Conservation (phyloP, 1,284 basidiomycete species). For the Trametes hirsuta region DNA sequence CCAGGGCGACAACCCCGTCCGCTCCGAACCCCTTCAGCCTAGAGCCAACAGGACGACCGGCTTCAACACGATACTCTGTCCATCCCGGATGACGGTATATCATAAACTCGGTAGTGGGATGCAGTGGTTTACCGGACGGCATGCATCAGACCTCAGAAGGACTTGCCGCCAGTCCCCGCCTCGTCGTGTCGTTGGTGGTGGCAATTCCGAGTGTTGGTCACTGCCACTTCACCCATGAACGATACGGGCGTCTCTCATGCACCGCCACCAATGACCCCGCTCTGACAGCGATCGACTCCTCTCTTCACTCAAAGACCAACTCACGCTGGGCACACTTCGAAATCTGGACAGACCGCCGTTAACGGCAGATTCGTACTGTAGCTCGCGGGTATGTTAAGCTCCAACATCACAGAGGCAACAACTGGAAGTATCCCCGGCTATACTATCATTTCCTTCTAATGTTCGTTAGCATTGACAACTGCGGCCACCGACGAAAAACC, state of each 20-base stretch:
- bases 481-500: too few relatives aligned
- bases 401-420: too few relatives aligned
- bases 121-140: slow-evolving; percentile 49
- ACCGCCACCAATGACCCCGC: background rate
- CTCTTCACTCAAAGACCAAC: too few relatives aligned
- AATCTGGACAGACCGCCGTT: too few relatives aligned
- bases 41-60: slow-evolving; percentile 45
- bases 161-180: background rate
- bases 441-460: too few relatives aligned
- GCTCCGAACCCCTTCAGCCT: slow-evolving; percentile 37
- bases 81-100: slow-evolving; percentile 48
- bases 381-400: too few relatives aligned
- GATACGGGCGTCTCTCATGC: background rate
- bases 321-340: too few relatives aligned
- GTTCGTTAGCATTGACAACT: too few relatives aligned
- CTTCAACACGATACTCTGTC: slow-evolving; percentile 57
- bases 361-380: background rate
- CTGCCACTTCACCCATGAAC: background rate
- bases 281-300: too few relatives aligned
- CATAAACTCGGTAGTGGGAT: slow-evolving; percentile 56
- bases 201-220: background rate
- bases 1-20: slow-evolving; percentile 39
- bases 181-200: background rate
- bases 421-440: too few relatives aligned
- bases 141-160: slow-evolving; percentile 37